A percentile compares a stretch with the other conserved stretches of the same genome.
Conservation (phyloP, 441 rosid species). For the Gossypium gossypioides region DNA sequence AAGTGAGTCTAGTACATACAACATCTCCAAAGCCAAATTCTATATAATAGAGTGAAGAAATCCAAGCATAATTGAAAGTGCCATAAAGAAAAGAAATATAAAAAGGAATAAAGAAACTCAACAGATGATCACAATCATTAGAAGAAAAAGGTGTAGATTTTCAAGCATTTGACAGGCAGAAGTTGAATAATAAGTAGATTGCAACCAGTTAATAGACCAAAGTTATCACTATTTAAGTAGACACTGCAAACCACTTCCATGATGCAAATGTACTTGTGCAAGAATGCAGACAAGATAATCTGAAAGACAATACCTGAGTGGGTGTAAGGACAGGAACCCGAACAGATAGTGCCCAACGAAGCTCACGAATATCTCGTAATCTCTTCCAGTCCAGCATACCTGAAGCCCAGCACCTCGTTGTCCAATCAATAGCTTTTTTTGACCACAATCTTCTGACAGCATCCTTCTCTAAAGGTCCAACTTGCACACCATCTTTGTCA, state of each 20-base stretch:
- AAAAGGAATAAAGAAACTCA: background rate
- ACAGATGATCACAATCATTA: background rate
- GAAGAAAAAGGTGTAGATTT: background rate
- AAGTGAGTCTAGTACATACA: background rate
- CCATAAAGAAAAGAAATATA: background rate
- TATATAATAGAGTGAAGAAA: background rate
- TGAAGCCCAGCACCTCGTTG: slow-evolving; percentile 85
- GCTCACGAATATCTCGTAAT: slow-evolving; percentile 96
- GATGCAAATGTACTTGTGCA: background rate
- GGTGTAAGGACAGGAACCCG: slow-evolving; percentile 96
- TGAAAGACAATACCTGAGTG: slow-evolving; percentile 59
- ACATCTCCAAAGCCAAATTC: background rate
- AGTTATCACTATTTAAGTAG: background rate
- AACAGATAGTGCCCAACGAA: slow-evolving; percentile 89
- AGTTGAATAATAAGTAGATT: background rate
- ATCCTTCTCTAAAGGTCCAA: slow-evolving; percentile 97
- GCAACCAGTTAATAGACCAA: background rate
- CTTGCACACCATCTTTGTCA: slow-evolving; percentile 66
- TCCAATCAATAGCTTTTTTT: slow-evolving; percentile 85
- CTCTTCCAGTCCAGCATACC: slow-evolving; percentile 98
- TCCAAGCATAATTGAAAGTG: background rate
- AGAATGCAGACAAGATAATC: slow-evolving; percentile 10
- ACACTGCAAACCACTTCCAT: background rate
- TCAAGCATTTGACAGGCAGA: background rate
- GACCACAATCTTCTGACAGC: slow-evolving; percentile 94